Percentiles rank a stretch among this genome's conserved stretches.
phyloP scores from a whole-genome alignment of 192 early-diverging fungal genomes.

The Thoreauomyces humboldtii region DNA sequence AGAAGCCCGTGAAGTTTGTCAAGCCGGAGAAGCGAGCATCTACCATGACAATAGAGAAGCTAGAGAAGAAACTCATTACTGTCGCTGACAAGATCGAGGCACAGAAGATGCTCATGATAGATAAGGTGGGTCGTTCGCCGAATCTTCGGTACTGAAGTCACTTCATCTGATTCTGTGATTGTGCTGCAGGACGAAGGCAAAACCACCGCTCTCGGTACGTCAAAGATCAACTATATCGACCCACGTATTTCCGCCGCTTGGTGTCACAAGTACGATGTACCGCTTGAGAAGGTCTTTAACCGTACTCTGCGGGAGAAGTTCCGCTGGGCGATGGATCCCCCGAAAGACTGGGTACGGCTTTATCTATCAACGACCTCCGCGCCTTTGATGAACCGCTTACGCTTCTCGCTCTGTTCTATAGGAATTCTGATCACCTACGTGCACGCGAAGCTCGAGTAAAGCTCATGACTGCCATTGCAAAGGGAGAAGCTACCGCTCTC shows the following conservation, averaged over 20 bases:
- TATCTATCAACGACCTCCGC: too few species aligned
- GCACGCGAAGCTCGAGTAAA: too few species aligned
- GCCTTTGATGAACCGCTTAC: too few species aligned
- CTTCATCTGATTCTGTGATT: too few species aligned
- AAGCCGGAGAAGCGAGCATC: conserved; percentile 37
- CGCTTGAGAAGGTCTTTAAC: conserved; percentile 90
- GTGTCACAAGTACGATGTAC: conserved; percentile 86
- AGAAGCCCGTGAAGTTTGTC: conserved; percentile 48
- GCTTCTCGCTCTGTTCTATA: too few species aligned
- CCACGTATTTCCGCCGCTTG: conserved; percentile 93
- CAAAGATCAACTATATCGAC: conserved; percentile 99
- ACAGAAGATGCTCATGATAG: conserved; percentile 71
- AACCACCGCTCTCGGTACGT: conserved; percentile 90
- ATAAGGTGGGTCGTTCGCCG: conserved; percentile 61
- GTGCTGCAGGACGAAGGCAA: conserved; percentile 85
- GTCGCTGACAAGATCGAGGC: conserved; percentile 70
- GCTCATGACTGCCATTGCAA: too few species aligned
- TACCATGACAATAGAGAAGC: conserved; percentile 59
- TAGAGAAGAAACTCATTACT: conserved; percentile 69
- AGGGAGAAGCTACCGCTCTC: too few species aligned
- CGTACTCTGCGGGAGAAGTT: conserved; percentile 92
- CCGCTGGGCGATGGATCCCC: conserved; percentile 75
- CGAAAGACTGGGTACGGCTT: conserved; percentile 17
- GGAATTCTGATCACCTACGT: too few species aligned
- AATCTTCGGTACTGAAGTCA: too few species aligned